These are phyloP conservation scores for Xylariales sp. DNA, from an alignment of 2,329 filamentous ascomycete genomes.

Conservation along the genomic window DNA sequence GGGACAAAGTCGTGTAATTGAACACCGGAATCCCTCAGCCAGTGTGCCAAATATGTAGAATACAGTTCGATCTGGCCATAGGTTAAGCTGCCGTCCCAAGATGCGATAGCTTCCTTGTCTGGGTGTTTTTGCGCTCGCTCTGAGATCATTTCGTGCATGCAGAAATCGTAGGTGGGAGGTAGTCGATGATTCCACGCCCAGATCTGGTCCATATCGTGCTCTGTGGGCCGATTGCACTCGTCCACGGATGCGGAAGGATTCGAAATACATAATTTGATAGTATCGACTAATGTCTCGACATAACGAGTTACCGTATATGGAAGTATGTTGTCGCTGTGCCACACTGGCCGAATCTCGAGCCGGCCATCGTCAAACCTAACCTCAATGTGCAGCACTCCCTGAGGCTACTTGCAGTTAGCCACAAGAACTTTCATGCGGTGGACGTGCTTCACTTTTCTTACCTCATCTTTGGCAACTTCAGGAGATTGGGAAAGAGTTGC, in stretches of 20 bases:
- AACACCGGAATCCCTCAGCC: not conserved
- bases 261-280: not conserved
- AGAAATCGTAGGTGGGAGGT: not conserved
- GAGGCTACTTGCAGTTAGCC: not conserved
- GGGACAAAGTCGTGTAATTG: not conserved
- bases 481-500: not conserved
- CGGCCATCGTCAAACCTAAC: not conserved
- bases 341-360: not conserved
- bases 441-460: not conserved
- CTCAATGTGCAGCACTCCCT: not conserved
- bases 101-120: not conserved
- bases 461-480: not conserved
- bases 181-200: not conserved
- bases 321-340: not conserved
- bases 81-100: not conserved
- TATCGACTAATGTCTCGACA: not conserved
- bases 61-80: conserved; percentile 7
- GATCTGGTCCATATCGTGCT: not conserved
- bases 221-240: not conserved
- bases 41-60: not conserved
- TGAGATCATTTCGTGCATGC: not conserved
- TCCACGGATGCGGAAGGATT: not conserved
- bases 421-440: not conserved
- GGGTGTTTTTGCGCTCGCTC: not conserved
- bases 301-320: not conserved